phyloP scores from a whole-genome alignment of 768 basidiomycete genomes.

The Lactifluus pinguis region DNA sequence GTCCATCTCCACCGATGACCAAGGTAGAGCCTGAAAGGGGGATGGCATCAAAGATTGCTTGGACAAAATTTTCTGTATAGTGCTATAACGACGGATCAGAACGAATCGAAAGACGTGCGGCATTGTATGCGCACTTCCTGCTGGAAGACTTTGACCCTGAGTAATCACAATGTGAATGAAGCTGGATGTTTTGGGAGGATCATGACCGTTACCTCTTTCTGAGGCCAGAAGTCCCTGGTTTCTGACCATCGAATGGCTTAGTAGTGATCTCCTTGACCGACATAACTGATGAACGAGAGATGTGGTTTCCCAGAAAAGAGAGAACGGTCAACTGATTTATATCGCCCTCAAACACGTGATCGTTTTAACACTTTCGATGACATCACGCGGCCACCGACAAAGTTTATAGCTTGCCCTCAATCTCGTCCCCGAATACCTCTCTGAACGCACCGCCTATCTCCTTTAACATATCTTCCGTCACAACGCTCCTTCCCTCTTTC shows the following conservation, averaged over 20 bases:
- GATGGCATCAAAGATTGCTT: conserved; percentile 89
- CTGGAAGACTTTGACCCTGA: conserved; percentile 95
- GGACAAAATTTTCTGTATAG: conserved; percentile 98
- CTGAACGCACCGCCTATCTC: conserved; percentile 57
- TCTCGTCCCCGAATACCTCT: conserved; percentile 56
- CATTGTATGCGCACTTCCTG: conserved; percentile 55
- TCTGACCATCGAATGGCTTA: conserved; percentile 87
- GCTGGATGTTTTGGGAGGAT: not conserved
- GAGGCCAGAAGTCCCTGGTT: conserved; percentile 96
- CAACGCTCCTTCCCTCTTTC: conserved; percentile 68
- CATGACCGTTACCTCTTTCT: conserved; percentile 67
- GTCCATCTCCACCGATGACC: conserved; percentile 96
- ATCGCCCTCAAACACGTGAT: conserved; percentile 13
- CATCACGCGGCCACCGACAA: not conserved
- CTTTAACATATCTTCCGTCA: conserved; percentile 44
- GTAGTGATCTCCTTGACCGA: conserved; percentile 62
- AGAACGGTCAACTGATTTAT: conserved; percentile 1
- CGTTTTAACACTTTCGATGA: not conserved
- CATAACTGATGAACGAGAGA: conserved; percentile 27
- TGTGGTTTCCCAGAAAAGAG: not conserved
- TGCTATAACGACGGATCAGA: conserved; percentile 36
- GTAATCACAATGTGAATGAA: conserved; percentile 9
- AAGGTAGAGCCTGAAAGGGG: conserved; percentile 70
- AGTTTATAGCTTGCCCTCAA: conserved; percentile 29
- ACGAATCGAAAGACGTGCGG: conserved; percentile 10